phyloP scores from a whole-genome alignment of 2,329 filamentous ascomycete species.

The Penicillium thymicola region DNA sequence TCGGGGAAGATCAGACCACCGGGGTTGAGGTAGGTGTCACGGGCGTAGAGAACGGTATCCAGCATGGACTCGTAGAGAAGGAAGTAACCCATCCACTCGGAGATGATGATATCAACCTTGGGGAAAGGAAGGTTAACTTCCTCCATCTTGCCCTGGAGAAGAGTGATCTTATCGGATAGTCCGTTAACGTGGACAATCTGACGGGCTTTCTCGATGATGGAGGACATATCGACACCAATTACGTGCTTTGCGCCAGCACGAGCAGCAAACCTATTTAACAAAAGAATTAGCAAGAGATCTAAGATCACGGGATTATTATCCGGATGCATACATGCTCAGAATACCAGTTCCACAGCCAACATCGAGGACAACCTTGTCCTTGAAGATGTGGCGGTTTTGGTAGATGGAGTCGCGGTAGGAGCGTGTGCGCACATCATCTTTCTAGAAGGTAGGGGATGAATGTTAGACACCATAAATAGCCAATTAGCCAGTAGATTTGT shows the following conservation, averaged over 20 bases:
- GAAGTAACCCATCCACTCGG: conserved; percentile 99
- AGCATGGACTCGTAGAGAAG: conserved; percentile 98
- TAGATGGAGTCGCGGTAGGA: conserved; percentile 98
- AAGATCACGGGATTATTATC: conserved; percentile 1
- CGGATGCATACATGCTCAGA: conserved; percentile 77
- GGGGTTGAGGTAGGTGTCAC: conserved; percentile 83
- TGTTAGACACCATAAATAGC: not conserved
- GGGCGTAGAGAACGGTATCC: conserved; percentile 94
- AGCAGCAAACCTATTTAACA: conserved; percentile 75
- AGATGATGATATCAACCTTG: conserved; percentile 99
- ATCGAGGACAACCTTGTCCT: conserved; percentile 90
- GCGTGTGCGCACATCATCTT: conserved; percentile 95
- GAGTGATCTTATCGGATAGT: conserved; percentile 91
- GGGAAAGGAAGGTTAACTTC: conserved; percentile 90
- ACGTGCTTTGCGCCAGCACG: conserved; percentile 97
- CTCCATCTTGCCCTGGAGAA: conserved; percentile 99
- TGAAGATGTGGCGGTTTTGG: conserved; percentile 92
- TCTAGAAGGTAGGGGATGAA: conserved; percentile 52
- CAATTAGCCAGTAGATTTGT: conserved; percentile 13
- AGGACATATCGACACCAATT: conserved; percentile 98
- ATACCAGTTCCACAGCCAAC: conserved; percentile 97
- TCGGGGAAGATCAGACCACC: conserved; percentile 96
- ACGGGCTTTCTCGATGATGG: conserved; percentile 96
- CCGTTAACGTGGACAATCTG: conserved; percentile 93
- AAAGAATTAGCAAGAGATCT: conserved; percentile 18